These are phyloP conservation scores for Paspalum notatum DNA, from an alignment of 176 grass and related monocot species.

Conservation along the genomic window DNA sequence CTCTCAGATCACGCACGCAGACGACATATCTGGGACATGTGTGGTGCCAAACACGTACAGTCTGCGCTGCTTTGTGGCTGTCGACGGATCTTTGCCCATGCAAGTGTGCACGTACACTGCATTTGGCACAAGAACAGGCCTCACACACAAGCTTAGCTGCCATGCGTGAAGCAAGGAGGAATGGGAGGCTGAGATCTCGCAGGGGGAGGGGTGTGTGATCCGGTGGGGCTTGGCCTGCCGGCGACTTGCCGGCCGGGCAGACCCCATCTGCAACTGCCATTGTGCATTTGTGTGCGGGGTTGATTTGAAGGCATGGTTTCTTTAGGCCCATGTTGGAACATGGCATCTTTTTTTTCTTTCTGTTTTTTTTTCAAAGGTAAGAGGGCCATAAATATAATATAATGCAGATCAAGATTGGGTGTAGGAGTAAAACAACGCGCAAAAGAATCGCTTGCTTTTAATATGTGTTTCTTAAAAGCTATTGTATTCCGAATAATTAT, in stretches of 20 bases:
- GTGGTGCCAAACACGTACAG: constrained; percentile 30
- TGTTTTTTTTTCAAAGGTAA: not conserved
- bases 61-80: constrained; percentile 15
- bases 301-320: not conserved
- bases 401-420: not conserved
- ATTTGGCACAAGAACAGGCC: constrained; percentile 35
- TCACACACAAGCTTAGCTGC: not conserved
- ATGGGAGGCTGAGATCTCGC: constrained; percentile 36
- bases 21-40: not conserved
- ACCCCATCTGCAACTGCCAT: constrained; percentile 7
- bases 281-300: not conserved
- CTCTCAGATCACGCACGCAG: not conserved
- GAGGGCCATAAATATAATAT: not conserved
- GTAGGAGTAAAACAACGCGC: too few relatives aligned
- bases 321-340: constrained; percentile 14
- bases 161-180: constrained; percentile 13
- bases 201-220: not conserved
- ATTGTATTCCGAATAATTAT: not conserved
- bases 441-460: not conserved
- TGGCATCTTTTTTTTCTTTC: not conserved
- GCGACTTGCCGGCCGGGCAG: constrained; percentile 27
- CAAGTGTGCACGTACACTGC: constrained; percentile 34
- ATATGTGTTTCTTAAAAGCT: not conserved
- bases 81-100: not conserved
- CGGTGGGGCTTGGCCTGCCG: constrained; percentile 47